Evolutionary conservation across 495 filamentous ascomycete genomes (phyloP).

Genomic region (Penicillium diatomitis): DNA sequence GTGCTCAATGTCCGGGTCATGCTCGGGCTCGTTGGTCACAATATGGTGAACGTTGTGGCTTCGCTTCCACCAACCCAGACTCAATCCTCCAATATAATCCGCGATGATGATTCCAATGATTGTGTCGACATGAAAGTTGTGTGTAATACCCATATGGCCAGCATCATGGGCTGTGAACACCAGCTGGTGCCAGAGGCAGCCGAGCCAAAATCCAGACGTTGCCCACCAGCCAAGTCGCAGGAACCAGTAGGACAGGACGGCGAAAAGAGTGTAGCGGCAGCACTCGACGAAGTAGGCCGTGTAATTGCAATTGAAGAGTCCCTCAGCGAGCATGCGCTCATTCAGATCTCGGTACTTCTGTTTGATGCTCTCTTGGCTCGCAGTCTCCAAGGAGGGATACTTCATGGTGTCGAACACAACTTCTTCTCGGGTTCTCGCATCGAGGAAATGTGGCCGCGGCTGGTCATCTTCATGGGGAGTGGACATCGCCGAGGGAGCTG

Average conservation of each 20-base stretch:
- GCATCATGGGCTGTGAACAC: slow-evolving; percentile 95
- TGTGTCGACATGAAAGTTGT: slow-evolving; percentile 72
- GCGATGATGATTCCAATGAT: slow-evolving; percentile 86
- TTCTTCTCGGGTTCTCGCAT: slow-evolving; percentile 64
- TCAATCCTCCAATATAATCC: slow-evolving; percentile 84
- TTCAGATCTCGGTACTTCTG: slow-evolving; percentile 70
- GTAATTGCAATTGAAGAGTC: slow-evolving; percentile 83
- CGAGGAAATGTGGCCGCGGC: slow-evolving; percentile 53
- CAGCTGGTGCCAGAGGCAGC: slow-evolving; percentile 89
- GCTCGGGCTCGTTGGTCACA: slow-evolving; percentile 91
- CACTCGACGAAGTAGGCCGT: slow-evolving; percentile 67
- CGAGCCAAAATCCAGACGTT: slow-evolving; percentile 65
- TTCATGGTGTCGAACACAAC: slow-evolving; percentile 67
- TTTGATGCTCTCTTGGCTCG: slow-evolving; percentile 70
- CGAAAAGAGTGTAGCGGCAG: slow-evolving; percentile 67
- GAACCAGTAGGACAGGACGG: slow-evolving; percentile 51
- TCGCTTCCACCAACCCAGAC: slow-evolving; percentile 92
- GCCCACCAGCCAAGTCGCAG: slow-evolving; percentile 67
- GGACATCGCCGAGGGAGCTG: slow-evolving; percentile 25
- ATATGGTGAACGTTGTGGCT: slow-evolving; percentile 98
- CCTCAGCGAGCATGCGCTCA: slow-evolving; percentile 59
- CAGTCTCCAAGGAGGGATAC: slow-evolving; percentile 71
- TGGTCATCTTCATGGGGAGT: slow-evolving; percentile 15
- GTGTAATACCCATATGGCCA: slow-evolving; percentile 95
- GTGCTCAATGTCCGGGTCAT: slow-evolving; percentile 96